phyloP scores from a whole-genome alignment of 495 filamentous ascomycete genomes.

The Endocarpon pusillum region DNA sequence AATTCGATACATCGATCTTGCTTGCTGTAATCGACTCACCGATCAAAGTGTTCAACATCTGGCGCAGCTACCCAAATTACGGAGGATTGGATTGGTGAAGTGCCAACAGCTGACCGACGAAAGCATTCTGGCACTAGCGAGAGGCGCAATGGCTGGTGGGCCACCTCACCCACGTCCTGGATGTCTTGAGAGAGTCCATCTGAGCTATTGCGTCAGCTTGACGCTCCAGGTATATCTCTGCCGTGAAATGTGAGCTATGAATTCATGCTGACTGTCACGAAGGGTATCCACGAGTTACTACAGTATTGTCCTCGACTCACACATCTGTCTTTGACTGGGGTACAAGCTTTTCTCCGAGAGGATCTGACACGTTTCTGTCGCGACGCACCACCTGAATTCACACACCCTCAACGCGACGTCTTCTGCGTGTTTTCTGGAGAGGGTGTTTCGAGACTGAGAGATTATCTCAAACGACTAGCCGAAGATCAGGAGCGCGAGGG shows the following conservation, averaged over 20 bases:
- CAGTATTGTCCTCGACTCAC: constrained; percentile 86
- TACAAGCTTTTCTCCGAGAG: constrained; percentile 56
- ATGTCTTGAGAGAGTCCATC: constrained; percentile 77
- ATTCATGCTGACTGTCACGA: constrained; percentile 7
- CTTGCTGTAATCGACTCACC: constrained; percentile 82
- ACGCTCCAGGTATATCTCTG: constrained; percentile 49
- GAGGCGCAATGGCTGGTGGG: constrained; percentile 24
- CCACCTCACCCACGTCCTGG: constrained; percentile 28
- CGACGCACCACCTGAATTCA: constrained; percentile 81
- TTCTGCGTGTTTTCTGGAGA: constrained; percentile 94
- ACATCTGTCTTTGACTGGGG: constrained; percentile 91
- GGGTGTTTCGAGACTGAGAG: constrained; percentile 62
- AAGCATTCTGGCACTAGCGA: constrained; percentile 71
- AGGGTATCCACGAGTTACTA: constrained; percentile 83
- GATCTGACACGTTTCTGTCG: constrained; percentile 74
- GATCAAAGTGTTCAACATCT: constrained; percentile 74
- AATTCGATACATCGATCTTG: constrained; percentile 93
- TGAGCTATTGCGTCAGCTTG: constrained; percentile 83
- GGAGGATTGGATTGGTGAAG: constrained; percentile 89
- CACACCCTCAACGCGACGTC: constrained; percentile 80
- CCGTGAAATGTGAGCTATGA: neutral
- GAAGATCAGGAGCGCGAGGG: constrained; percentile 1
- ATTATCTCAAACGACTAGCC: constrained; percentile 47
- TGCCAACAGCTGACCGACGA: constrained; percentile 75
- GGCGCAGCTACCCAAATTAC: constrained; percentile 75